A percentile compares a stretch with the other conserved stretches of the same genome.
Conservation (phyloP, 176 grass and related monocot genomes). For the Pharus latifolius region DNA sequence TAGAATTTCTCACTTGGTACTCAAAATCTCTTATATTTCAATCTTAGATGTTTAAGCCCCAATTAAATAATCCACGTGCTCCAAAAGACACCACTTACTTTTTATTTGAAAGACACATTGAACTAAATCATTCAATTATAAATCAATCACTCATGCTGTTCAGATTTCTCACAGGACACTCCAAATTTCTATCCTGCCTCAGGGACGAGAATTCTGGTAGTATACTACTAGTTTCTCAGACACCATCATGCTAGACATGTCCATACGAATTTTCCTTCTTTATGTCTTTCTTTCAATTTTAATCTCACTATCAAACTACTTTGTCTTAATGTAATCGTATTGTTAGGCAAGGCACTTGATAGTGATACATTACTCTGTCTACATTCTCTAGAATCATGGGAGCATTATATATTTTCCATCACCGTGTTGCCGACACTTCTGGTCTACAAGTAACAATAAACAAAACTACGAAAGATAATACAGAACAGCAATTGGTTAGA, state of each 20-base stretch:
- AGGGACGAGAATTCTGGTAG: too few relatives aligned
- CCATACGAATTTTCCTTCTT: neutral
- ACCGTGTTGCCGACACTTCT: neutral
- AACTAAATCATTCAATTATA: too few relatives aligned
- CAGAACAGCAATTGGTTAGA: neutral
- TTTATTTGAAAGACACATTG: too few relatives aligned
- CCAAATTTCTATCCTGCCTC: too few relatives aligned
- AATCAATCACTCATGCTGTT: too few relatives aligned
- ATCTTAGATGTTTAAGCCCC: too few relatives aligned
- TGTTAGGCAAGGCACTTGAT: conserved; percentile 25
- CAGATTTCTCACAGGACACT: too few relatives aligned
- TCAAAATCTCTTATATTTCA: too few relatives aligned
- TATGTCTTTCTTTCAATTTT: neutral
- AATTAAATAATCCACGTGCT: too few relatives aligned
- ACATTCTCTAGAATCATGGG: conserved; percentile 18
- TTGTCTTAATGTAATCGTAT: conserved; percentile 2
- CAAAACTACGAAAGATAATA: neutral
- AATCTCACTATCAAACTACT: neutral
- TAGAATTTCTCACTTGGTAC: too few relatives aligned
- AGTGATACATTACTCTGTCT: conserved; percentile 6
- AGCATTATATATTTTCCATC: neutral
- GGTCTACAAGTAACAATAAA: conserved; percentile 18
- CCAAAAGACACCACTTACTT: too few relatives aligned
- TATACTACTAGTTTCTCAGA: too few relatives aligned
- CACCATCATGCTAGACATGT: neutral